These are phyloP conservation scores for Ceratocystis ficicola DNA, from an alignment of 2,329 filamentous ascomycete genomes.

Conservation along the genomic window DNA sequence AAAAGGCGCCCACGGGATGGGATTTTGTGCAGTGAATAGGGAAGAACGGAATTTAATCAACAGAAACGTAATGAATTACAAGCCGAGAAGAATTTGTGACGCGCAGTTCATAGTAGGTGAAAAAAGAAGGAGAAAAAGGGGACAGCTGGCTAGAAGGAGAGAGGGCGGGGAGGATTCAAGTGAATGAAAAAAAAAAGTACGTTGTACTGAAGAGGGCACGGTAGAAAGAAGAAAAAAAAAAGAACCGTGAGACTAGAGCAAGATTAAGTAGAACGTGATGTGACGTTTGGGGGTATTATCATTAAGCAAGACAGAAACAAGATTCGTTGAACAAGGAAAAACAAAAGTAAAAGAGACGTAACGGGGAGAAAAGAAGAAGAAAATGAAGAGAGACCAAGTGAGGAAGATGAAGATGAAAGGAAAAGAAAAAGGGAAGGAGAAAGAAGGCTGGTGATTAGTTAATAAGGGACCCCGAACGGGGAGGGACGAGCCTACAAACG, in stretches of 20 bases:
- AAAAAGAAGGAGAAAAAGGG: constrained; percentile 2
- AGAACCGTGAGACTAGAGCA: not conserved
- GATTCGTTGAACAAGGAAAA: not conserved
- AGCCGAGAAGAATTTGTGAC: not conserved
- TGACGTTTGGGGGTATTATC: not conserved
- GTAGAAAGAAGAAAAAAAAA: constrained; percentile 2
- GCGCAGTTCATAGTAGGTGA: not conserved
- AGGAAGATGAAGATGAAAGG: not conserved
- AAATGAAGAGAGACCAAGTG: not conserved
- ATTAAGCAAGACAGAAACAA: not conserved
- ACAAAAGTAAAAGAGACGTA: not conserved
- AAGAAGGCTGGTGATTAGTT: not conserved
- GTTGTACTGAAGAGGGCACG: not conserved
- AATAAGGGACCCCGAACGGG: not conserved
- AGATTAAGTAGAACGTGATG: not conserved
- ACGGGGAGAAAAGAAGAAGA: not conserved
- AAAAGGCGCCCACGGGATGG: constrained; percentile 10
- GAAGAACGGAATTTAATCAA: not conserved
- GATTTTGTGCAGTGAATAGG: not conserved
- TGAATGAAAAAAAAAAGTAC: not conserved
- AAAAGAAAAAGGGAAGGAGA: not conserved
- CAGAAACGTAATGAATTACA: not conserved
- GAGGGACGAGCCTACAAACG: not conserved
- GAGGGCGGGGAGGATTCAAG: not conserved
- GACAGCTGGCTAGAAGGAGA: constrained; percentile 4